These are phyloP conservation scores for Salix caprea DNA, from an alignment of 345 rosid species.

Conservation along the genomic window DNA sequence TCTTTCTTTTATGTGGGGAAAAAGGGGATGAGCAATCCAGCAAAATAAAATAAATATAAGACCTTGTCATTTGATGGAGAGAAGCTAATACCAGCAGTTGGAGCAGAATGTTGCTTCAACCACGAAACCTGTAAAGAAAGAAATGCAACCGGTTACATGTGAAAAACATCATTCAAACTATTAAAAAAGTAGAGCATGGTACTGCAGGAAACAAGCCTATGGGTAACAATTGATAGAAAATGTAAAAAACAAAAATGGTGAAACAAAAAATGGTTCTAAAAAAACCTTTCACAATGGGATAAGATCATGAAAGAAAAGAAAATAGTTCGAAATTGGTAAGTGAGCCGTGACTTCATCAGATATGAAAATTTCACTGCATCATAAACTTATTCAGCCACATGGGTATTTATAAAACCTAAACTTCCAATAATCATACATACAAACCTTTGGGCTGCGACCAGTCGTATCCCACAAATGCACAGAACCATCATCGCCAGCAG, in stretches of 20 bases:
- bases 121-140: constrained; percentile 64
- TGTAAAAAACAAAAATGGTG: not conserved
- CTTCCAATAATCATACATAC: not conserved
- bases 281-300: not conserved
- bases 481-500: constrained; percentile 99
- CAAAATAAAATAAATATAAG: constrained; percentile 10
- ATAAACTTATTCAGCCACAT: not conserved
- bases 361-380: not conserved
- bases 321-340: not conserved
- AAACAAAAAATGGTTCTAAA: not conserved
- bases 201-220: not conserved
- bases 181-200: not conserved
- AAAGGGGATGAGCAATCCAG: not conserved
- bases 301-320: not conserved
- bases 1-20: not conserved
- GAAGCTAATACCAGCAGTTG: constrained; percentile 89
- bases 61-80: constrained; percentile 98
- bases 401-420: not conserved
- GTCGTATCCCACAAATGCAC: constrained; percentile 94
- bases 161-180: constrained; percentile 1
- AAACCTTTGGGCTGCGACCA: constrained; percentile 89
- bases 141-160: constrained; percentile 10
- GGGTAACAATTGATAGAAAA: not conserved
- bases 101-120: constrained; percentile 97
- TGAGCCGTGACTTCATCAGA: not conserved